These are phyloP conservation scores for Aureobasidium sp. DNA, from an alignment of 2,329 filamentous ascomycete species.

Conservation along the genomic window DNA sequence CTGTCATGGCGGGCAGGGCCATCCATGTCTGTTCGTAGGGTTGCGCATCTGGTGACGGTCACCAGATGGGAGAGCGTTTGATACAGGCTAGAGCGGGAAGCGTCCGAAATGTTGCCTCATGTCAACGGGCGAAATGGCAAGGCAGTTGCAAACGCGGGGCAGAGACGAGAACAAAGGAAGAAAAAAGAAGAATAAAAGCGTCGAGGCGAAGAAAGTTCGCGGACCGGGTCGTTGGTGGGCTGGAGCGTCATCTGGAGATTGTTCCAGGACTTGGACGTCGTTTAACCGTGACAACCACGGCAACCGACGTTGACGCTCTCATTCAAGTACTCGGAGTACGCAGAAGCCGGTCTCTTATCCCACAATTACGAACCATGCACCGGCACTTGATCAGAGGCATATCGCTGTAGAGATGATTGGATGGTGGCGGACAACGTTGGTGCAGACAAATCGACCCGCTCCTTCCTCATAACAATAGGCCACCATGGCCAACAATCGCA, in stretches of 20 bases:
- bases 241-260: conserved; percentile 13
- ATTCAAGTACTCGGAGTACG: not conserved
- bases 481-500: conserved; percentile 9
- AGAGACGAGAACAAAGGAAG: not conserved
- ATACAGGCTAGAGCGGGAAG: not conserved
- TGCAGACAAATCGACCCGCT: conserved; percentile 13
- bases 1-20: conserved; percentile 14
- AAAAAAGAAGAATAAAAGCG: not conserved
- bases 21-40: conserved; percentile 8
- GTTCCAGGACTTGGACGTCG: not conserved
- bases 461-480: not conserved
- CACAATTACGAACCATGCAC: not conserved
- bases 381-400: not conserved
- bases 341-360: not conserved
- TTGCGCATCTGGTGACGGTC: conserved; percentile 6
- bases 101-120: not conserved
- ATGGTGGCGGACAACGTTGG: conserved; percentile 2
- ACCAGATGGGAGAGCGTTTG: conserved; percentile 10
- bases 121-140: not conserved
- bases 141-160: not conserved
- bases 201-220: not conserved
- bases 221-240: not conserved
- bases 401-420: conserved; percentile 4
- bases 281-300: conserved; percentile 1
- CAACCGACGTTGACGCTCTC: not conserved